Evolutionary conservation across 202 grass and related monocot species (phyloP).

Genomic region (Schoenoplectus triqueter): DNA sequence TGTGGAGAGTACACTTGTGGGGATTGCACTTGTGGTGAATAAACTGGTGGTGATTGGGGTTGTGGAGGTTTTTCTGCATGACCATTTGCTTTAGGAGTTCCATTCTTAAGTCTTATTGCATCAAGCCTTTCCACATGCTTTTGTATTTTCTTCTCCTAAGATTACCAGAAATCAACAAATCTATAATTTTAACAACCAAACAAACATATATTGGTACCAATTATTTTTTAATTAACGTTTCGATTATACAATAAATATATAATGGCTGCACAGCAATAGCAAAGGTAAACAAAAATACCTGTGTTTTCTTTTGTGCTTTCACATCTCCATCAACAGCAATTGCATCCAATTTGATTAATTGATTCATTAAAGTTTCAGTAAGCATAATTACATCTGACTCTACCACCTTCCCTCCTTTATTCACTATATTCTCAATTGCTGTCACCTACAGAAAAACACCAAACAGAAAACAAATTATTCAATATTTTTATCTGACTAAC

Average conservation of each 20-base stretch:
- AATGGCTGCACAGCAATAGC: not conserved
- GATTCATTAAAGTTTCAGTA: constrained; percentile 92
- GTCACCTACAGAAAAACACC: constrained; percentile 53
- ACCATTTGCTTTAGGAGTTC: constrained; percentile 45
- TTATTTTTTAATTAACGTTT: not conserved
- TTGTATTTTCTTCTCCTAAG: constrained; percentile 85
- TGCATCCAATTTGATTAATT: constrained; percentile 86
- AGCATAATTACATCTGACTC: constrained; percentile 71
- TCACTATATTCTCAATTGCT: constrained; percentile 66
- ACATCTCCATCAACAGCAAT: constrained; percentile 76
- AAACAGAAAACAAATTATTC: not conserved
- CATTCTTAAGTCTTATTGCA: constrained; percentile 75
- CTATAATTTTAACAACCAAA: not conserved
- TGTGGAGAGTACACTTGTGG: constrained; percentile 48
- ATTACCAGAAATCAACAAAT: not conserved
- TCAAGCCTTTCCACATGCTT: constrained; percentile 91
- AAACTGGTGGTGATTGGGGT: constrained; percentile 50
- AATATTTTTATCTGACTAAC: not conserved
- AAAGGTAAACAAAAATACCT: constrained; percentile 44
- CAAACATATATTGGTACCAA: not conserved
- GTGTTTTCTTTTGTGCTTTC: constrained; percentile 66
- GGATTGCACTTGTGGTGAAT: constrained; percentile 44
- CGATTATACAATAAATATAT: not conserved
- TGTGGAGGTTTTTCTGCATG: constrained; percentile 38
- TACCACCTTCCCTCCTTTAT: constrained; percentile 74